Percentiles rank a stretch among this genome's conserved stretches.
These are phyloP conservation scores for Suhomyces anneliseae DNA, from an alignment of 1,139 yeast genomes.

Conservation along the genomic window DNA sequence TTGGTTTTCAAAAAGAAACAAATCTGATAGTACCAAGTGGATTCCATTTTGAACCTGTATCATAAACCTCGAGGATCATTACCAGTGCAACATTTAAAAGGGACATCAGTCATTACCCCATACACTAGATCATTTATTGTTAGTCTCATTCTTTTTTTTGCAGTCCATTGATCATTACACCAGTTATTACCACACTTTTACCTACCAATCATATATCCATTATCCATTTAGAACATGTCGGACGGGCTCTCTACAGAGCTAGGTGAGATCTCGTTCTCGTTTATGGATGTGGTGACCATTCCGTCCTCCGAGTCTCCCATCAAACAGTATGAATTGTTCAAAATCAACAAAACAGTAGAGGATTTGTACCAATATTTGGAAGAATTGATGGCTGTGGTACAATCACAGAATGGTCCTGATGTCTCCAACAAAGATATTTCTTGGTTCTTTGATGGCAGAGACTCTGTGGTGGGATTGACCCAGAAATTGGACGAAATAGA, in stretches of 20 bases:
- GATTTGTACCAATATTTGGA: constrained; percentile 33
- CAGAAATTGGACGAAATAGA: constrained; percentile 48
- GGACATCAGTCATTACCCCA: no score
- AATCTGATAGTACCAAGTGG: no score
- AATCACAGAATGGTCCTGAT: constrained; percentile 1
- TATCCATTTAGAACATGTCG: neutral
- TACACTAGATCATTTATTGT: no score
- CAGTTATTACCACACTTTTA: no score
- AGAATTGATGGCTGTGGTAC: constrained; percentile 13
- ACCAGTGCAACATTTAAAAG: no score
- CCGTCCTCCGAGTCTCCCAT: constrained; percentile 21
- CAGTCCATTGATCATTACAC: no score
- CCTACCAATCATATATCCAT: neutral
- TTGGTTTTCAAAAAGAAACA: no score
- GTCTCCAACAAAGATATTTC: constrained; percentile 18
- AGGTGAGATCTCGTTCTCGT: constrained; percentile 22
- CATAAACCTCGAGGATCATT: no score
- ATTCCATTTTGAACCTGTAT: no score
- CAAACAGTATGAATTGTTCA: constrained; percentile 33
- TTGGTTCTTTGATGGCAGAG: constrained; percentile 53
- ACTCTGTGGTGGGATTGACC: constrained; percentile 38
- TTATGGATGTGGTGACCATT: constrained; percentile 29
- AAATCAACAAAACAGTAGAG: constrained; percentile 30
- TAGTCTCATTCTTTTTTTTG: no score
- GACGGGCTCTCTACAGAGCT: constrained; percentile 6